Conservation (phyloP, 2,329 filamentous ascomycete species). For the Pleurostoma richardsiae region DNA sequence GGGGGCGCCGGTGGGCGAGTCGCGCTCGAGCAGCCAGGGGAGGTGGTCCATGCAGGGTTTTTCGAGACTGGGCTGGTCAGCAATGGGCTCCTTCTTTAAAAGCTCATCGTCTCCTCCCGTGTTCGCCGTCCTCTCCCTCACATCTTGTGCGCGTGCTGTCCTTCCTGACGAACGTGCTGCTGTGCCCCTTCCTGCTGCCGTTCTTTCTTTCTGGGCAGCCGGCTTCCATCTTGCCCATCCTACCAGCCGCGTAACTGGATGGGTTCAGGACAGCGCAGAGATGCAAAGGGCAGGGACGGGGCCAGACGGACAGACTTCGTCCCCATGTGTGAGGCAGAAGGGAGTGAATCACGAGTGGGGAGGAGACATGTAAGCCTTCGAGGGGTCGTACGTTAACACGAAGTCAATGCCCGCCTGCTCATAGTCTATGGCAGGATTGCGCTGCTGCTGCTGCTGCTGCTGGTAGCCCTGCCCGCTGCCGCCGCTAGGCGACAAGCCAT, state of each 20-base stretch:
- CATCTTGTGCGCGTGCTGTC: background rate
- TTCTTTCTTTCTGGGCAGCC: too few relatives aligned
- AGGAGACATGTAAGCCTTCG: conserved; percentile 62
- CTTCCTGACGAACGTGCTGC: too few relatives aligned
- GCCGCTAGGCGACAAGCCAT: conserved; percentile 6
- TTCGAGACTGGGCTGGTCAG: conserved; percentile 63
- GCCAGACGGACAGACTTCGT: too few relatives aligned
- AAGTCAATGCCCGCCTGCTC: conserved; percentile 86
- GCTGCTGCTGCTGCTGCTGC: conserved; percentile 14
- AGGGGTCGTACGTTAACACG: conserved; percentile 74
- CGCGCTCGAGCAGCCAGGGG: conserved; percentile 66
- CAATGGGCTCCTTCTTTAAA: background rate
- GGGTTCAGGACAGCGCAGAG: too few relatives aligned
- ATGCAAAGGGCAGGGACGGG: too few relatives aligned
- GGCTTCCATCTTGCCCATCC: too few relatives aligned
- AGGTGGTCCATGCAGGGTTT: conserved; percentile 90
- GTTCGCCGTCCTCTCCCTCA: background rate
- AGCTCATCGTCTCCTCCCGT: too few relatives aligned
- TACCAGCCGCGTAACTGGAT: too few relatives aligned
- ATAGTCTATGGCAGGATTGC: conserved; percentile 54
- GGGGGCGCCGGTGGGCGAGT: conserved; percentile 49
- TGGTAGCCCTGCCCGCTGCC: conserved; percentile 4
- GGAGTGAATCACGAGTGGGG: conserved; percentile 42
- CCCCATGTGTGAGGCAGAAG: too few relatives aligned
- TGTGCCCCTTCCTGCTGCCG: too few relatives aligned